These are phyloP conservation scores for Monosporozyma unispora DNA, from an alignment of 805 yeast species.

Conservation along the genomic window DNA sequence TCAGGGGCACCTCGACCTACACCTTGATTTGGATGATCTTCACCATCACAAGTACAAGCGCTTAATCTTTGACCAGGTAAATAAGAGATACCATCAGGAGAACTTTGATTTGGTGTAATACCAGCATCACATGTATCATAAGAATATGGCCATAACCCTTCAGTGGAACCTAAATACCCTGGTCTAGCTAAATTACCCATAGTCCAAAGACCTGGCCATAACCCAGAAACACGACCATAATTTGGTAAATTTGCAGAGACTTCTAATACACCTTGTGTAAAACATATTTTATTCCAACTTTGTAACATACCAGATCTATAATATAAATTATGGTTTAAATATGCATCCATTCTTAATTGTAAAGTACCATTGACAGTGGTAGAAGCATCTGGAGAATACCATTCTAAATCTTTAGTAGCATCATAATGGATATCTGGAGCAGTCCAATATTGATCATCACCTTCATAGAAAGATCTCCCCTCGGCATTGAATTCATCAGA, in stretches of 20 bases:
- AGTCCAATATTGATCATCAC: constrained; percentile 87
- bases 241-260: constrained; percentile 73
- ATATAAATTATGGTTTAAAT: constrained; percentile 62
- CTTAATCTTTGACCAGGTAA: constrained; percentile 76
- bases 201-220: constrained; percentile 97
- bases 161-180: constrained; percentile 78
- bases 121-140: constrained; percentile 88
- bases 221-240: constrained; percentile 65
- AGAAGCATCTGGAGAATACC: constrained; percentile 91
- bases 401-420: constrained; percentile 84
- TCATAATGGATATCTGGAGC: constrained; percentile 78
- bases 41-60: constrained; percentile 71
- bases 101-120: constrained; percentile 86
- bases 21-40: constrained; percentile 83
- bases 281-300: constrained; percentile 86
- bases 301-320: constrained; percentile 91
- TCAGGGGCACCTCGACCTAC: constrained; percentile 93
- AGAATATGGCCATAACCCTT: constrained; percentile 93
- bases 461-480: constrained; percentile 83
- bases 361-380: constrained; percentile 69
- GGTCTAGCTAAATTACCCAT: constrained; percentile 91
- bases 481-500: constrained; percentile 86
- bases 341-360: constrained; percentile 68
- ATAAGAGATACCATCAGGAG: constrained; percentile 80
- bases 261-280: constrained; percentile 74